Evolutionary conservation across 305 asterid species (phyloP).

Genomic region (Fraxinus velutina): DNA sequence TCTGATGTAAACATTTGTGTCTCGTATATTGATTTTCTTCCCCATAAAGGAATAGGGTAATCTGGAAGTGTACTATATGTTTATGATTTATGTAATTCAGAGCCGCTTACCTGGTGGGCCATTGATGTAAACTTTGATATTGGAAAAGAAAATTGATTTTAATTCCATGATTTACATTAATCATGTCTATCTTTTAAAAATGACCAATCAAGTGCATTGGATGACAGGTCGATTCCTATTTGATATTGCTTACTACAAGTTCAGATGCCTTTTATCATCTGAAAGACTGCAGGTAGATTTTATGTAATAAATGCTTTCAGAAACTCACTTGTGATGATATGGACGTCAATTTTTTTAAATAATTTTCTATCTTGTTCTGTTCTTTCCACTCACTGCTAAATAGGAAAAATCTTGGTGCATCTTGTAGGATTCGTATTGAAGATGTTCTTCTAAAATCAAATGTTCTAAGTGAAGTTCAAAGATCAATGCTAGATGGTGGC

Average conservation of each 20-base stretch:
- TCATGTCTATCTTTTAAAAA: constrained; percentile 16
- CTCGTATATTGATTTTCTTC: not conserved
- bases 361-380: not conserved
- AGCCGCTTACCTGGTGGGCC: not conserved
- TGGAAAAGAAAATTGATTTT: constrained; percentile 7
- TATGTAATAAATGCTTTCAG: constrained; percentile 16
- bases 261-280: constrained; percentile 89
- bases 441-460: constrained; percentile 75
- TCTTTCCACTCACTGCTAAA: constrained; percentile 29
- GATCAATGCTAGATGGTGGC: constrained; percentile 83
- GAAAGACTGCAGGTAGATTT: constrained; percentile 81
- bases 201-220: constrained; percentile 21
- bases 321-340: constrained; percentile 6
- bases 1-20: too few species aligned
- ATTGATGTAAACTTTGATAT: not conserved
- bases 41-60: not conserved
- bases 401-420: constrained; percentile 22
- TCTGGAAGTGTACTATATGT: not conserved
- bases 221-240: constrained; percentile 78
- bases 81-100: not conserved
- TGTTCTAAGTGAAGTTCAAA: constrained; percentile 82
- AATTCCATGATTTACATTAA: constrained; percentile 9
- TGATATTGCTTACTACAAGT: constrained; percentile 80
- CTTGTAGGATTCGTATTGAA: constrained; percentile 76
- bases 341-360: constrained; percentile 1